Conservation (phyloP, 345 rosid genomes). For the Euphorbia peplus region DNA sequence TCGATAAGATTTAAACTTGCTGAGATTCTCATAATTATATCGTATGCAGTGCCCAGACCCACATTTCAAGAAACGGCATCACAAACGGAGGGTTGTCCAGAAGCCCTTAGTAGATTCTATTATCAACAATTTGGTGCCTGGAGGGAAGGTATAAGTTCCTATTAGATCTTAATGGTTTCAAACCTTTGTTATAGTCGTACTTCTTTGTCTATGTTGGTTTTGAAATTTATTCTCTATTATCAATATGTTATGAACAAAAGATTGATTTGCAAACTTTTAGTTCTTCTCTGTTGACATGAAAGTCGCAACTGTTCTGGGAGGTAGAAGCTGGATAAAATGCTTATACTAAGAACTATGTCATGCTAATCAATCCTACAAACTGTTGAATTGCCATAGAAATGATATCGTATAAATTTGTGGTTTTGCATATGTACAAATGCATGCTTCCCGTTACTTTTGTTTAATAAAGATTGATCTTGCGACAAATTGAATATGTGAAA, state of each 20-base stretch:
- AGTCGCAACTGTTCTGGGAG: not conserved
- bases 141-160: slow-evolving; percentile 63
- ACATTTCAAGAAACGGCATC: slow-evolving; percentile 92
- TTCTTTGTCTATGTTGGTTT: not conserved
- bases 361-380: not conserved
- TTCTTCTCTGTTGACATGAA: not conserved
- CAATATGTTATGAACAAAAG: not conserved
- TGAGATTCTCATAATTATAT: not conserved
- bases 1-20: not conserved
- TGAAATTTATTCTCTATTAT: not conserved
- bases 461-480: not conserved
- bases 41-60: slow-evolving; percentile 91
- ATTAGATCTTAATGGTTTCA: not conserved
- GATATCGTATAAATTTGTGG: not conserved
- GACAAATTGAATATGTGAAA: not conserved
- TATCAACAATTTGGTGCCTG: slow-evolving; percentile 48
- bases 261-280: not conserved
- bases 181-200: not conserved
- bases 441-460: not conserved
- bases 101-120: slow-evolving; percentile 68
- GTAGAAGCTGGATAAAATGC: not conserved
- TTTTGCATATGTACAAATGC: not conserved
- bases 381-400: not conserved
- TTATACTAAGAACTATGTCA: not conserved
- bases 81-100: slow-evolving; percentile 85